These are phyloP conservation scores for Penicillium macrosclerotiorum DNA, from an alignment of 495 filamentous ascomycete species.

Conservation along the genomic window DNA sequence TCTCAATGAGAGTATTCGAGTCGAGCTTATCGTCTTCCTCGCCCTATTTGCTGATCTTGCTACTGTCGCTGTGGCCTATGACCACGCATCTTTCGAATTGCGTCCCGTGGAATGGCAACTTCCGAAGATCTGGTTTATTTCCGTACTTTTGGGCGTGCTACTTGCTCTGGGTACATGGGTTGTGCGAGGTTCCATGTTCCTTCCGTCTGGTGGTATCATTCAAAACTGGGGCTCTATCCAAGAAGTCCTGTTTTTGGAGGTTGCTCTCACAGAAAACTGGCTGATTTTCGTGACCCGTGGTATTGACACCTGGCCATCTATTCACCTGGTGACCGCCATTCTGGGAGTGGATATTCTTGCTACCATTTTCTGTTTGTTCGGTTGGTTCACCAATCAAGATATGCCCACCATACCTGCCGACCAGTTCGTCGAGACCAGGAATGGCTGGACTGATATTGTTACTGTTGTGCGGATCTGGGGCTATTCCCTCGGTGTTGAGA, in stretches of 20 bases:
- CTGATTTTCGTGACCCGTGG: slow-evolving; percentile 74
- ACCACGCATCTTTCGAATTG: slow-evolving; percentile 67
- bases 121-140: slow-evolving; percentile 76
- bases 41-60: slow-evolving; percentile 73
- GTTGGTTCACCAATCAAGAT: slow-evolving; percentile 58
- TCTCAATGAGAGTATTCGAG: slow-evolving; percentile 66
- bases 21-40: slow-evolving; percentile 68
- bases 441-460: slow-evolving; percentile 71
- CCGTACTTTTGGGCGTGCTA: slow-evolving; percentile 59
- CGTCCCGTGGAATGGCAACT: slow-evolving; percentile 75
- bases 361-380: slow-evolving; percentile 70
- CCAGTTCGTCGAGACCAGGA: slow-evolving; percentile 46
- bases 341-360: slow-evolving; percentile 64
- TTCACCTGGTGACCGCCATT: slow-evolving; percentile 65
- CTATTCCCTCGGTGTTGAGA: slow-evolving; percentile 70
- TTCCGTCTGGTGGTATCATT: slow-evolving; percentile 65
- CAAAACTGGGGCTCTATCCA: slow-evolving; percentile 69
- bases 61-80: slow-evolving; percentile 72
- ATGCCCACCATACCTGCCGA: slow-evolving; percentile 42
- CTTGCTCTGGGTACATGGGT: slow-evolving; percentile 70
- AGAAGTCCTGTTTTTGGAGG: slow-evolving; percentile 68
- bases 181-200: slow-evolving; percentile 62
- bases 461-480: slow-evolving; percentile 77
- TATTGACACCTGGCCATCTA: slow-evolving; percentile 62
- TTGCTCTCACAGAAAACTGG: slow-evolving; percentile 74